Conservation (phyloP, 164 flowering plant genomes). For the Vitis rupestris region DNA sequence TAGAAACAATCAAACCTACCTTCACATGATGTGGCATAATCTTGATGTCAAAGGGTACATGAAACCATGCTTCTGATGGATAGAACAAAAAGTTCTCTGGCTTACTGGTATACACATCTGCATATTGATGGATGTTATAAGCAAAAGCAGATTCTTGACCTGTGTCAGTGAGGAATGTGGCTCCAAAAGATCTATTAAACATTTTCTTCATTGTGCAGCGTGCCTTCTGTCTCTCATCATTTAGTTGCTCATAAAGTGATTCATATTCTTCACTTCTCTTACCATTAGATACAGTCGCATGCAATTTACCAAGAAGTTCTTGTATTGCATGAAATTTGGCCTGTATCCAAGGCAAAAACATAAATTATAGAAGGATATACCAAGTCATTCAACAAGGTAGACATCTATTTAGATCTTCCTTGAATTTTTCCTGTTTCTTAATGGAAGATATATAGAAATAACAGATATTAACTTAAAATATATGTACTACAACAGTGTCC, state of each 20-base stretch:
- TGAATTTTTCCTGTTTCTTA: no score
- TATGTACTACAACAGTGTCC: no score
- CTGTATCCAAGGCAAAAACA: conserved; percentile 33
- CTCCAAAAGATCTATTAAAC: conserved; percentile 94
- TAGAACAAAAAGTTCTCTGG: conserved; percentile 82
- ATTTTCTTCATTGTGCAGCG: conserved; percentile 67
- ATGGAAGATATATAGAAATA: no score
- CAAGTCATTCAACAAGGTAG: no score
- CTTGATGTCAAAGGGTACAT: conserved; percentile 86
- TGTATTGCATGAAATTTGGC: conserved; percentile 90
- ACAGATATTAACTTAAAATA: no score
- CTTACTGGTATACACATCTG: conserved; percentile 96
- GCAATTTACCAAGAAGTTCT: conserved; percentile 85
- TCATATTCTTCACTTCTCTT: conserved; percentile 45
- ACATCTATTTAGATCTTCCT: no score
- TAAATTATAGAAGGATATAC: background rate
- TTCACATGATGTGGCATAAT: conserved; percentile 98
- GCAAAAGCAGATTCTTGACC: conserved; percentile 97
- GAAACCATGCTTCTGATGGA: conserved; percentile 91
- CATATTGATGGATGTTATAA: conserved; percentile 90
- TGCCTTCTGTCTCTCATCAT: conserved; percentile 73
- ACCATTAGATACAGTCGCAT: conserved; percentile 43
- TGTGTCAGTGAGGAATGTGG: conserved; percentile 88
- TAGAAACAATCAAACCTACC: conserved; percentile 39
- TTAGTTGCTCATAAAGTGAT: conserved; percentile 61